These are phyloP conservation scores for Apiotrichum gracile DNA, from an alignment of 1,284 basidiomycete genomes.

Conservation along the genomic window DNA sequence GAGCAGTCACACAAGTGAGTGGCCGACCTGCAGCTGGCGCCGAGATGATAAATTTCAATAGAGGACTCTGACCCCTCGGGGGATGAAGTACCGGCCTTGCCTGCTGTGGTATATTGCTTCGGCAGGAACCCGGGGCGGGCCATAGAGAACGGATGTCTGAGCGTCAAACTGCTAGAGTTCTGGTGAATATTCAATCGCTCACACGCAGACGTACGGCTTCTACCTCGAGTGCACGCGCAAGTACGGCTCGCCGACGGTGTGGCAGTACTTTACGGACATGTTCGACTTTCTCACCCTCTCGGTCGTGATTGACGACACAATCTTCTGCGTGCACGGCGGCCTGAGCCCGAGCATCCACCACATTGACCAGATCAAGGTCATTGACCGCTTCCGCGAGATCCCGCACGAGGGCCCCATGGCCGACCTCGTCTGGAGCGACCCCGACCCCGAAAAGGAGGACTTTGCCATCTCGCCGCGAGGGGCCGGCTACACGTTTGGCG, in stretches of 20 bases:
- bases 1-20: conserved; percentile 92
- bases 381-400: conserved; percentile 98
- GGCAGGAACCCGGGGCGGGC: conserved; percentile 16
- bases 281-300: conserved; percentile 98
- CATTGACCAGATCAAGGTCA: conserved; percentile 98
- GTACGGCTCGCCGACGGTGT: conserved; percentile 92
- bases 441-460: conserved; percentile 97
- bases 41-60: conserved; percentile 32
- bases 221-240: conserved; percentile 98
- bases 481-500: conserved; percentile 97
- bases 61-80: conserved; percentile 36
- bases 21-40: background rate
- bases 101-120: conserved; percentile 13
- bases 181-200: background rate
- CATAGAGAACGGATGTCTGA: conserved; percentile 47
- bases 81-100: conserved; percentile 8
- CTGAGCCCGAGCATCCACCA: conserved; percentile 97
- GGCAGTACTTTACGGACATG: conserved; percentile 99
- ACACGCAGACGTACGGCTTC: conserved; percentile 87
- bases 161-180: conserved; percentile 1
- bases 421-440: conserved; percentile 99
- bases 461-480: conserved; percentile 97
- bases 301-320: conserved; percentile 96
- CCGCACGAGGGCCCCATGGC: conserved; percentile 99
- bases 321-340: conserved; percentile 99